phyloP scores from a whole-genome alignment of 495 filamentous ascomycete species.

The Hyaloscypha hepaticicola region DNA sequence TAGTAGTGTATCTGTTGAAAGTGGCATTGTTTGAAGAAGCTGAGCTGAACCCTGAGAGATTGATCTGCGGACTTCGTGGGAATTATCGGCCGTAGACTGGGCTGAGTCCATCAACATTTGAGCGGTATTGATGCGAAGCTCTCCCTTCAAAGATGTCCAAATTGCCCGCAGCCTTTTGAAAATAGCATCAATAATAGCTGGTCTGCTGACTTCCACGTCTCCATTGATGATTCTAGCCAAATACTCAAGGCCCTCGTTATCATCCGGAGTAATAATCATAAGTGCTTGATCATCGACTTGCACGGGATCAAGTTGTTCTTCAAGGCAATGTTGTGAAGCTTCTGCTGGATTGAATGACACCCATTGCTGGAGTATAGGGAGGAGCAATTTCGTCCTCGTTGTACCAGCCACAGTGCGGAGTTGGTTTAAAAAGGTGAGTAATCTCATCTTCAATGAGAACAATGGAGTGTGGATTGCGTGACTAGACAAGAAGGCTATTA shows the following conservation, averaged over 20 bases:
- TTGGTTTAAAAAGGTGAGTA: constrained; percentile 69
- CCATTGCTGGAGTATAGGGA: constrained; percentile 70
- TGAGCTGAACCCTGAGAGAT: constrained; percentile 57
- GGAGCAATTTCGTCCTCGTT: constrained; percentile 66
- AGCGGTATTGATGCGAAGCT: constrained; percentile 57
- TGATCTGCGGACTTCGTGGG: constrained; percentile 24
- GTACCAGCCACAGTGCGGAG: constrained; percentile 64
- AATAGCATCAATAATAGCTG: constrained; percentile 55
- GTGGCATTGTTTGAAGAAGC: constrained; percentile 62
- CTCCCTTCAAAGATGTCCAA: constrained; percentile 69
- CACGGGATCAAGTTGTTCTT: constrained; percentile 59
- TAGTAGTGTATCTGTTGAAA: constrained; percentile 68
- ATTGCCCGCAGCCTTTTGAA: constrained; percentile 64
- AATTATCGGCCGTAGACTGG: constrained; percentile 5
- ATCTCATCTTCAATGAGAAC: constrained; percentile 60
- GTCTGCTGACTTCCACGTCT: constrained; percentile 41
- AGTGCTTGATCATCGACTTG: constrained; percentile 61
- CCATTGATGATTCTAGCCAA: constrained; percentile 55
- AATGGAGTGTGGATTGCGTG: constrained; percentile 69
- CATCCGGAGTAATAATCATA: constrained; percentile 61
- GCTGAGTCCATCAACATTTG: constrained; percentile 51
- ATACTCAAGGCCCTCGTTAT: constrained; percentile 61
- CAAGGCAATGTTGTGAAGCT: constrained; percentile 36
- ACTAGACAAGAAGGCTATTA: constrained; percentile 71
- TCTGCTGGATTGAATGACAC: constrained; percentile 43